Conservation (phyloP, 768 basidiomycete species). For the Mycena belliarum region DNA sequence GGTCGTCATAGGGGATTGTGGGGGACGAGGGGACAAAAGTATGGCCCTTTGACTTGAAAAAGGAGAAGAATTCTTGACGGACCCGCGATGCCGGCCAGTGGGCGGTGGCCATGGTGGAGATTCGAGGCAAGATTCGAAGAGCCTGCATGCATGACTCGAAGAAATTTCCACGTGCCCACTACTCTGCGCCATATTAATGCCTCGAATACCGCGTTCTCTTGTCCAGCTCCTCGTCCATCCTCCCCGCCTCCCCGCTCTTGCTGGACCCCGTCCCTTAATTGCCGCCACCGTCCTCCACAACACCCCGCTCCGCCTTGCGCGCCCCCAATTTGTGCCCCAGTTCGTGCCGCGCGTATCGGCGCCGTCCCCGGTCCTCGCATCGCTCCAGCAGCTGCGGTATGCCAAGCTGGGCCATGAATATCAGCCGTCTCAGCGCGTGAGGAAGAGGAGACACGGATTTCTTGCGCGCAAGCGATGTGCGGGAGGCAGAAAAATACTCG, state of each 20-base stretch:
- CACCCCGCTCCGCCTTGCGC: constrained; percentile 24
- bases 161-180: constrained; percentile 24
- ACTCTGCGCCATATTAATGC: constrained; percentile 31
- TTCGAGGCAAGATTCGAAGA: constrained; percentile 24
- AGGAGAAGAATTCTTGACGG: constrained; percentile 88
- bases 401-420: constrained; percentile 84
- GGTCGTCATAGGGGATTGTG: constrained; percentile 97
- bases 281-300: constrained; percentile 20
- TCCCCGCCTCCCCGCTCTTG: constrained; percentile 30
- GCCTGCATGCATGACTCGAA: constrained; percentile 11
- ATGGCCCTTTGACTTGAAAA: constrained; percentile 78
- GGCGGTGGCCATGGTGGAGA: constrained; percentile 38
- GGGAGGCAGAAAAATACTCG: constrained; percentile 72
- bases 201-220: constrained; percentile 43
- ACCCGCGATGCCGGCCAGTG: constrained; percentile 83
- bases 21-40: constrained; percentile 89
- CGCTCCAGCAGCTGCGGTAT: constrained; percentile 59
- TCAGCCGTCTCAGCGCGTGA: constrained; percentile 91
- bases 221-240: constrained; percentile 37
- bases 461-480: constrained; percentile 70
- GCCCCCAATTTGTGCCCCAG: constrained; percentile 25
- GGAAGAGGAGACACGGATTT: constrained; percentile 94
- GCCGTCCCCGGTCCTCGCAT: constrained; percentile 38
- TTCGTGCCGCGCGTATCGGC: constrained; percentile 23
- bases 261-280: constrained; percentile 11